Conservation (phyloP, 2,329 filamentous ascomycete genomes). For the Fusarium brachygibbosum region DNA sequence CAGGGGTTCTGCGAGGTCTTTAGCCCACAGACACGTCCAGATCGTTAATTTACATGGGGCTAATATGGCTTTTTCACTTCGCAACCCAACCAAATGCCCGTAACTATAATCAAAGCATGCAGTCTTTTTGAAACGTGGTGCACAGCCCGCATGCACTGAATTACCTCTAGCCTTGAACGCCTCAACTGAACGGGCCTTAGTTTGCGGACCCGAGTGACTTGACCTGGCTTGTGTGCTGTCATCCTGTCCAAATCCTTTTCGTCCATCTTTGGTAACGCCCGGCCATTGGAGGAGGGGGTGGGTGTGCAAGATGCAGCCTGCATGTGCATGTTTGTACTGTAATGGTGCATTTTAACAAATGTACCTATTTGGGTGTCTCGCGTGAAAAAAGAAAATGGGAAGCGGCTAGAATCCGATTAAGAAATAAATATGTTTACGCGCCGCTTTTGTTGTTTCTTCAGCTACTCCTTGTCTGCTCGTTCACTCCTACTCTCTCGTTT, state of each 20-base stretch:
- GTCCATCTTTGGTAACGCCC: conserved; percentile 24
- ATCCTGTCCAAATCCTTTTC: conserved; percentile 6
- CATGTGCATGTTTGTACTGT: neutral
- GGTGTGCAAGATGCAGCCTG: conserved; percentile 10
- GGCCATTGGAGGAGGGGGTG: neutral
- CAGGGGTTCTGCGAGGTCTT: conserved; percentile 6
- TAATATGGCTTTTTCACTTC: neutral
- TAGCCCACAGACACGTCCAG: conserved; percentile 9
- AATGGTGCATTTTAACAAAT: conserved; percentile 7
- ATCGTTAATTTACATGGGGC: neutral
- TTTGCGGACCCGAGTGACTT: conserved; percentile 6
- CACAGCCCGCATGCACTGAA: conserved; percentile 19
- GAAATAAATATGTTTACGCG: conserved; percentile 28
- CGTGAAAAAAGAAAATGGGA: neutral
- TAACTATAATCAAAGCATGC: neutral
- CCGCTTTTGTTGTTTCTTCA: neutral
- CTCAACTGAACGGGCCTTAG: conserved; percentile 28
- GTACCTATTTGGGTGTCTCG: conserved; percentile 5
- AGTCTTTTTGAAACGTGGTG: conserved; percentile 21
- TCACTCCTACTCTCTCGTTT: conserved; percentile 12
- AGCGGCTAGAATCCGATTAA: neutral
- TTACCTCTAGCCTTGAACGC: conserved; percentile 15
- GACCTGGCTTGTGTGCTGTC: conserved; percentile 9
- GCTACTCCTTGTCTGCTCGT: conserved; percentile 12
- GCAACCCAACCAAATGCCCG: neutral